These are phyloP conservation scores for Populus trichocarpa DNA, from an alignment of 441 rosid genomes.

Conservation along the genomic window DNA sequence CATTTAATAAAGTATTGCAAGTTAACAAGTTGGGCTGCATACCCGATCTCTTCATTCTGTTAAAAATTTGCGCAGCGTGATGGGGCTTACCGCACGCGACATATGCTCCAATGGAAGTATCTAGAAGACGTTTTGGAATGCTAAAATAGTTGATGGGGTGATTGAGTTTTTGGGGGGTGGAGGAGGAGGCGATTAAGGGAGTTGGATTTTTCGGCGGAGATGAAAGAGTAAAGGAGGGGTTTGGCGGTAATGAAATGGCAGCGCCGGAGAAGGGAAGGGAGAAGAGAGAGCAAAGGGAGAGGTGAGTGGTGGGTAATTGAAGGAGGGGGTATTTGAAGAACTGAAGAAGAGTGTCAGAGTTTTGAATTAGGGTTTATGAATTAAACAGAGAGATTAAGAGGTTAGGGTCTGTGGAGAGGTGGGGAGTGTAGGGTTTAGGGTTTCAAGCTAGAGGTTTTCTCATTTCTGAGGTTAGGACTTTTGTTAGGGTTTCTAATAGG, in stretches of 20 bases:
- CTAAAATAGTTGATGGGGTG: slow-evolving; percentile 13
- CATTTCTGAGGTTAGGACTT: slow-evolving; percentile 34
- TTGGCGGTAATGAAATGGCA: slow-evolving; percentile 63
- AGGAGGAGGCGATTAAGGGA: slow-evolving; percentile 49
- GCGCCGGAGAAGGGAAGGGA: slow-evolving; percentile 48
- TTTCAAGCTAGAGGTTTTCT: slow-evolving; percentile 25
- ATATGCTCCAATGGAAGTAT: slow-evolving; percentile 60
- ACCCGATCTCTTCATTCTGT: slow-evolving; percentile 53
- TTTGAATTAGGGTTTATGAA: slow-evolving; percentile 39
- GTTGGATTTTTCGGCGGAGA: slow-evolving; percentile 45
- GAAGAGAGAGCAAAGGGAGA: slow-evolving; percentile 54
- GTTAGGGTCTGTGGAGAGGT: slow-evolving; percentile 38
- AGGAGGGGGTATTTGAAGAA: slow-evolving; percentile 47
- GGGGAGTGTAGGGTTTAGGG: slow-evolving; percentile 47
- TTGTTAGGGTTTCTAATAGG: slow-evolving; percentile 31
- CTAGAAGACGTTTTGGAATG: slow-evolving; percentile 48
- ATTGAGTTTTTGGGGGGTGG: slow-evolving; percentile 22
- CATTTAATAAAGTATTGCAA: slow-evolving; percentile 64
- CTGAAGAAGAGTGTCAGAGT: slow-evolving; percentile 48
- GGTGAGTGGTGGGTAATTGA: slow-evolving; percentile 31
- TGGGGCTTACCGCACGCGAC: slow-evolving; percentile 59
- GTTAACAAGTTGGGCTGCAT: slow-evolving; percentile 64
- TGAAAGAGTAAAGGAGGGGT: slow-evolving; percentile 63
- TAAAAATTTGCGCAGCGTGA: slow-evolving; percentile 58
- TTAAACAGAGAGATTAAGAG: slow-evolving; percentile 48